phyloP scores from a whole-genome alignment of 78 protist genomes.

The Tieghemostelium lacteum region DNA sequence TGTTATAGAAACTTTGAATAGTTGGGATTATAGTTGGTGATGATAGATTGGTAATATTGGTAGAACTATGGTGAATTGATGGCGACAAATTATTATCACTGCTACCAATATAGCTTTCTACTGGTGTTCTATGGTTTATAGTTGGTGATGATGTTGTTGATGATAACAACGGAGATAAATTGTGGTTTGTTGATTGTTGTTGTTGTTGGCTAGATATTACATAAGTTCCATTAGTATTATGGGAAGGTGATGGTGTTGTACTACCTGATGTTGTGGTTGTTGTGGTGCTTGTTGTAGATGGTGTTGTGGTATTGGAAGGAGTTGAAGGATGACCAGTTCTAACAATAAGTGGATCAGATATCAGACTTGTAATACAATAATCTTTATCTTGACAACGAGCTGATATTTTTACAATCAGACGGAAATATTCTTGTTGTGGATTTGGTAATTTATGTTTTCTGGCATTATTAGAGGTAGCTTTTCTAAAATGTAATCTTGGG shows the following conservation, averaged over 20 bases:
- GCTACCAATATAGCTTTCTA: not conserved
- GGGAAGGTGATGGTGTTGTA: not conserved
- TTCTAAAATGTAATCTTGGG: constrained; percentile 68
- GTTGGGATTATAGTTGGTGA: not conserved
- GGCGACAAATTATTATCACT: not conserved
- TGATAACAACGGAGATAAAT: too few relatives aligned
- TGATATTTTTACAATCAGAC: constrained; percentile 34
- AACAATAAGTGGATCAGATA: constrained; percentile 71
- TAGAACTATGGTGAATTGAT: not conserved
- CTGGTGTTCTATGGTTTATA: not conserved
- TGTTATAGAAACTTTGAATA: not conserved
- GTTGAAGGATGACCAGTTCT: constrained; percentile 71
- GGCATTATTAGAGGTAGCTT: constrained; percentile 78
- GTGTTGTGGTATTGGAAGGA: not conserved
- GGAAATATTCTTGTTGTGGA: constrained; percentile 78
- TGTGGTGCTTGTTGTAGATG: not conserved
- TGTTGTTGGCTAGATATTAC: too few relatives aligned
- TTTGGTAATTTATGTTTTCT: constrained; percentile 72
- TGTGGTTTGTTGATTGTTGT: too few relatives aligned
- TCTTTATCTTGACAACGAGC: constrained; percentile 61
- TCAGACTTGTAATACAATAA: constrained; percentile 19
- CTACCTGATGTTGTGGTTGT: not conserved
- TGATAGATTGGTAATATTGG: not conserved
- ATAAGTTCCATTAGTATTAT: not conserved
- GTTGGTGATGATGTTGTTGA: not conserved